These are phyloP conservation scores for Candida anglica DNA, from an alignment of 805 yeast genomes.

Conservation along the genomic window DNA sequence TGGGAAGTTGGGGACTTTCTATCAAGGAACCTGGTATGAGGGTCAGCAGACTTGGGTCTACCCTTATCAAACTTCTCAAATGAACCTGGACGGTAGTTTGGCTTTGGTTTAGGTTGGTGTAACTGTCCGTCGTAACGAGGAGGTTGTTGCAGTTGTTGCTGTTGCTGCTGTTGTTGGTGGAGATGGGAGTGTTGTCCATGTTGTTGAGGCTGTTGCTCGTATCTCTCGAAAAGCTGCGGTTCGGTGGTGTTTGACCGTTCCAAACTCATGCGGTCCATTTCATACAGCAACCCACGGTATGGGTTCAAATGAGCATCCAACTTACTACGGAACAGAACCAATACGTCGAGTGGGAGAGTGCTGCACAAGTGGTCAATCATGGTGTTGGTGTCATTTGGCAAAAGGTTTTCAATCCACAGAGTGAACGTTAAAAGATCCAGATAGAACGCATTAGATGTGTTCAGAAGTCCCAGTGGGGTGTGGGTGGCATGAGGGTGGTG, in stretches of 20 bases:
- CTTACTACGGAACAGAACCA: conserved; percentile 45
- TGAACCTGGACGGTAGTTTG: conserved; percentile 13
- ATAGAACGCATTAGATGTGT: conserved; percentile 29
- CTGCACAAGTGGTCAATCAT: conserved; percentile 53
- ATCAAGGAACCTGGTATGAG: conserved; percentile 21
- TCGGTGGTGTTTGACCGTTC: conserved; percentile 1
- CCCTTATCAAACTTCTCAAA: conserved; percentile 6
- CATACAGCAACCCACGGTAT: conserved; percentile 6
- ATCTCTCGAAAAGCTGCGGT: no score
- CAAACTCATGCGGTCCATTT: conserved; percentile 13
- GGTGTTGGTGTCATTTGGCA: conserved; percentile 47
- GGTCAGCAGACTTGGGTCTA: conserved; percentile 48
- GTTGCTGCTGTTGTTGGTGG: conserved; percentile 1
- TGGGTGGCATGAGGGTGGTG: not conserved
- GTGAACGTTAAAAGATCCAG: conserved; percentile 49
- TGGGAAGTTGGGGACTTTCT: conserved; percentile 37
- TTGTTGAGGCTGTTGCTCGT: conserved; percentile 8
- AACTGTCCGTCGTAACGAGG: conserved; percentile 7
- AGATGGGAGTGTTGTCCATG: conserved; percentile 5
- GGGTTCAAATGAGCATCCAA: conserved; percentile 35
- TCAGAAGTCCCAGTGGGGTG: conserved; percentile 13
- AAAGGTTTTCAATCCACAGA: conserved; percentile 48
- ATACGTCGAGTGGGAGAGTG: conserved; percentile 47
- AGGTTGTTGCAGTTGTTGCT: conserved; percentile 5
- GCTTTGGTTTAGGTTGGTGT: conserved; percentile 40